Evolutionary conservation across 345 rosid species (phyloP).

Genomic region (Euphorbia peplus): DNA sequence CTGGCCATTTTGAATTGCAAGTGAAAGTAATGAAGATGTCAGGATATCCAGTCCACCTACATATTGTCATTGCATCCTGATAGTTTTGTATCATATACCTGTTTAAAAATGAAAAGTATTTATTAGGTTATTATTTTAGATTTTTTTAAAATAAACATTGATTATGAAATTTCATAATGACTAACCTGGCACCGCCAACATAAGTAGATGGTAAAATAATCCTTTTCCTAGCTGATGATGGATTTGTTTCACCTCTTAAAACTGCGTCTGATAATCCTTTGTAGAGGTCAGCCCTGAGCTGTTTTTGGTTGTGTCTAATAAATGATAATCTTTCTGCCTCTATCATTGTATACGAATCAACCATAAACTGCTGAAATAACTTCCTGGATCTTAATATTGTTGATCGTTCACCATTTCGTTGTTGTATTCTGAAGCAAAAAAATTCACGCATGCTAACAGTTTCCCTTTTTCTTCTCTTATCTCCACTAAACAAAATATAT

Average conservation of each 20-base stretch:
- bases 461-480: no score
- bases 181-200: not conserved
- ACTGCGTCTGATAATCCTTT: not conserved
- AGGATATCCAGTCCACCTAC: constrained; percentile 8
- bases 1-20: constrained; percentile 15
- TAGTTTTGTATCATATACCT: constrained; percentile 11
- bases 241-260: not conserved
- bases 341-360: not conserved
- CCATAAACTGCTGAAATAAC: not conserved
- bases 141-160: no score
- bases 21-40: constrained; percentile 16
- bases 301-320: not conserved
- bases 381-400: not conserved
- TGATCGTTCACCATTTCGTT: not conserved
- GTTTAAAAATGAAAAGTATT: no score
- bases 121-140: no score
- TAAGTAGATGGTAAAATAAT: not conserved
- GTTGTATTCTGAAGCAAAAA: not conserved
- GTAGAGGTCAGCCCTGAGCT: not conserved
- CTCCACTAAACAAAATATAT: no score
- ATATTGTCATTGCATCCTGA: constrained; percentile 25
- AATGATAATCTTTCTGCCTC: not conserved
- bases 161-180: no score
- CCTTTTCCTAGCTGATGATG: not conserved
- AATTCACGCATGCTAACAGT: not conserved